phyloP scores from a whole-genome alignment of 257 asterid genomes.

The Dorcoceras hygrometricum region DNA sequence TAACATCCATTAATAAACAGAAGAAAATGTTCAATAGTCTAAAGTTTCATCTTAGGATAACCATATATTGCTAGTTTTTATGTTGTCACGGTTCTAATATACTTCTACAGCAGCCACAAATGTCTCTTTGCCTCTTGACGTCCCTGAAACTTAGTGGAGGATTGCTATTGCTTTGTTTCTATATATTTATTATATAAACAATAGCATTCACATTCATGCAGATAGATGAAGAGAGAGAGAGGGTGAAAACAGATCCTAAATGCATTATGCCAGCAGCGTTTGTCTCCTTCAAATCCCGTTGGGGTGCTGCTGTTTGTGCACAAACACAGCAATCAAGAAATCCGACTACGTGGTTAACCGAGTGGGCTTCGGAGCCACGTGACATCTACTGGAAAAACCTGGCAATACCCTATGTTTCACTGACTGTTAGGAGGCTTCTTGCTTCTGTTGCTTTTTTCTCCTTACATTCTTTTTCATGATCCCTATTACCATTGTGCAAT shows the following conservation, averaged over 20 bases:
- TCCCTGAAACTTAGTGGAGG: conserved; percentile 8
- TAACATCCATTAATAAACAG: not conserved
- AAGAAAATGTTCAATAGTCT: conserved; percentile 10
- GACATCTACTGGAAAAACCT: conserved; percentile 81
- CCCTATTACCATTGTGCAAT: conserved; percentile 86
- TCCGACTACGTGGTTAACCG: conserved; percentile 88
- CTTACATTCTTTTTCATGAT: conserved; percentile 86
- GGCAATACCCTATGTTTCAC: conserved; percentile 86
- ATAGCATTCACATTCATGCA: conserved; percentile 30
- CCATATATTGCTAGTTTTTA: conserved; percentile 6
- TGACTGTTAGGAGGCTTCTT: conserved; percentile 72
- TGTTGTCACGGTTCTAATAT: not conserved
- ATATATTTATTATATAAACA: conserved; percentile 22
- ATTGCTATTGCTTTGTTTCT: conserved; percentile 11
- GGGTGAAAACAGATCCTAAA: conserved; percentile 52
- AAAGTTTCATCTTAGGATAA: conserved; percentile 3
- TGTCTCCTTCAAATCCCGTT: conserved; percentile 85
- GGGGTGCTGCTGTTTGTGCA: conserved; percentile 96
- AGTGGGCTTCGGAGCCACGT: conserved; percentile 94
- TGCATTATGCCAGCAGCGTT: conserved; percentile 80
- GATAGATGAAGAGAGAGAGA: conserved; percentile 69
- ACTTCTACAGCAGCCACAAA: conserved; percentile 7
- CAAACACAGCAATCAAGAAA: conserved; percentile 86
- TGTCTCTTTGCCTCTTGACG: conserved; percentile 1
- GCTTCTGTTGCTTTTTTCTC: conserved; percentile 73